Base-by-base conservation (phyloP, 2,329 filamentous ascomycete species). In the Fusarium dlaminii region DNA sequence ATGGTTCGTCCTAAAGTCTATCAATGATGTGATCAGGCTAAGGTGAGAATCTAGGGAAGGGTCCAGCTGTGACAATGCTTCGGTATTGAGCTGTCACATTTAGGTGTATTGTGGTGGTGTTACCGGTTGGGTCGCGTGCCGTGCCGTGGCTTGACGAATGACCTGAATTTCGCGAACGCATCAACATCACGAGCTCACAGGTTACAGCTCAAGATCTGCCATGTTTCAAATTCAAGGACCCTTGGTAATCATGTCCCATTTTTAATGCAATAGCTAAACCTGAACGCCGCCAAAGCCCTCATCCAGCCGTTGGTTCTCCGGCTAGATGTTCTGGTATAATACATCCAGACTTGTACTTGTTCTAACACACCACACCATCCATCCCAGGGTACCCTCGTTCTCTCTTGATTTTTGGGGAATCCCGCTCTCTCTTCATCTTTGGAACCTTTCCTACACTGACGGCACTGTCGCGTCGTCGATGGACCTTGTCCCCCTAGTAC, bases 211-310 rank as follows among this genome's bases (percentile, higher is more conserved):
- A 34, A 39, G 48, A 36, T 61, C 48, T 46, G 49, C 66, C 46
- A 61, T 39, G 43, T 70, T 61, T 72, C 62, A 64, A 68, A 49
- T 71, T 68, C 45, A 64, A 68, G 66, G 61, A 36, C 60, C 27
- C 67, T 48, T 68, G 68, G 56, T 76, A 77, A 79, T 75, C 74
- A 75, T 73, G 70, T 76, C 72, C 69, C 77, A 75, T 74, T 74
- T 78, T 79, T 66, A 78, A 79, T 77, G 76, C 71, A 78, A 71
- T 75, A 74, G 75, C 75, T 80, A 79, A 68, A 80, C 71, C 81
- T 78, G 77, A 83, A 83, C 81, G 82, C 82, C 82, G 78, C 79
- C 82, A 78, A 82, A 78, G 68, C 65, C 72, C 79, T 80, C 79
- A 76, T 75, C 77, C 74, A 73, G 78, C 78, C 75, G 69, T 65